phyloP scores from a whole-genome alignment of 2,329 filamentous ascomycete species.

The Atkinsonella texensis region DNA sequence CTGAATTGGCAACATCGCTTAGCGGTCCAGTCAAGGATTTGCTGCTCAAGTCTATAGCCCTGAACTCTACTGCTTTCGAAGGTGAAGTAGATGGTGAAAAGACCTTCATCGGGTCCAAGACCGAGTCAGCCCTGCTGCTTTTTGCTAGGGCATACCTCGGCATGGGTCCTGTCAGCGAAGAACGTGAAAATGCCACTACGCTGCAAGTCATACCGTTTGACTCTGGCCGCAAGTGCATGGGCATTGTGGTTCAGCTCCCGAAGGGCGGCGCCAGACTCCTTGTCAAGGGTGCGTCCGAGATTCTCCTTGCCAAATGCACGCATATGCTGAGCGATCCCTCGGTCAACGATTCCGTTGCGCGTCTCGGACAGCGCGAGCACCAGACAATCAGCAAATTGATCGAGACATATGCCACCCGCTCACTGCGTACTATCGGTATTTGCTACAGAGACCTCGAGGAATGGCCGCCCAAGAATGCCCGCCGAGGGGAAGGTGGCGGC shows the following conservation, averaged over 20 bases:
- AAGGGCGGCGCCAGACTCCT: conserved; percentile 42
- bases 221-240: conserved; percentile 63
- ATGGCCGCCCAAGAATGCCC: conserved; percentile 64
- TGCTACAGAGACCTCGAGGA: conserved; percentile 73
- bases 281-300: conserved; percentile 55
- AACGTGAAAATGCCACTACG: conserved; percentile 46
- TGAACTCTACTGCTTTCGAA: conserved; percentile 67
- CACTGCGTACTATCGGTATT: conserved; percentile 73
- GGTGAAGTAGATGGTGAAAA: conserved; percentile 55
- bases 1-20: conserved; percentile 36
- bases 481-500: conserved; percentile 40
- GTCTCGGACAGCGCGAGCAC: conserved; percentile 40
- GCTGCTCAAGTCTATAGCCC: conserved; percentile 45
- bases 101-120: conserved; percentile 66
- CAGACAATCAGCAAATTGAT: conserved; percentile 55
- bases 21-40: conserved; percentile 36
- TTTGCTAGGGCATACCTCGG: conserved; percentile 55
- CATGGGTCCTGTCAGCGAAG: conserved; percentile 52
- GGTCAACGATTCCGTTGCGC: conserved; percentile 26
- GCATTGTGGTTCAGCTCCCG: conserved; percentile 40
- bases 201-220: conserved; percentile 65
- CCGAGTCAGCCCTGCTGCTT: conserved; percentile 61
- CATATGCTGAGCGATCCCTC: conserved; percentile 38
- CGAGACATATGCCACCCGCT: conserved; percentile 64
- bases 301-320: conserved; percentile 45